Percentiles rank a stretch among this genome's conserved stretches.
These are phyloP conservation scores for Colletotrichum plurivorum DNA, from an alignment of 2,329 filamentous ascomycete species.

Conservation along the genomic window DNA sequence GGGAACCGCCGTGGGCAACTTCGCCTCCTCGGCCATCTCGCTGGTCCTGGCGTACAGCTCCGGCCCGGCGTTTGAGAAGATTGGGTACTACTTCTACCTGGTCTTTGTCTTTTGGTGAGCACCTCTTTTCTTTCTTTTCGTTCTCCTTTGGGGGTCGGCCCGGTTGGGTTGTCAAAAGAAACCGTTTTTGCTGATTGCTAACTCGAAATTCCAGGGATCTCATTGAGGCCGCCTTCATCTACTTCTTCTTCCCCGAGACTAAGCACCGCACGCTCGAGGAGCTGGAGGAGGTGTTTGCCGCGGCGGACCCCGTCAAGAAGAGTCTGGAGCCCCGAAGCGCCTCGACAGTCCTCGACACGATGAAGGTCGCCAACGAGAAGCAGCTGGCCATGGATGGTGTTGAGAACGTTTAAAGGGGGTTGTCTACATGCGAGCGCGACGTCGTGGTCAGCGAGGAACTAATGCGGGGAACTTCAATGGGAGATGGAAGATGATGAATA, in stretches of 20 bases:
- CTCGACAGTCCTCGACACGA: slow-evolving; percentile 54
- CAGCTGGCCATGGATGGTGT: slow-evolving; percentile 1
- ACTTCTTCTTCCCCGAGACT: slow-evolving; percentile 65
- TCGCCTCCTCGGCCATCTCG: slow-evolving; percentile 55
- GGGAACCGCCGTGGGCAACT: slow-evolving; percentile 60
- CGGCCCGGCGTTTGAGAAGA: slow-evolving; percentile 58
- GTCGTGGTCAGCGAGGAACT: too few species aligned
- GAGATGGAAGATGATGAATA: too few species aligned
- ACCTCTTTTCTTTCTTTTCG: too few species aligned
- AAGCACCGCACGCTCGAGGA: slow-evolving; percentile 68
- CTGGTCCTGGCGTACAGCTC: slow-evolving; percentile 60
- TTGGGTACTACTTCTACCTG: slow-evolving; percentile 61
- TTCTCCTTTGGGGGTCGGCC: background rate
- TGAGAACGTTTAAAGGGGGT: background rate
- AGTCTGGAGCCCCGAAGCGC: slow-evolving; percentile 57
- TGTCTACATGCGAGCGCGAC: too few species aligned
- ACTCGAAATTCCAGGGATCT: slow-evolving; percentile 46
- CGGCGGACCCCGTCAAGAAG: slow-evolving; percentile 61
- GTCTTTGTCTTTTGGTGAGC: slow-evolving; percentile 60
- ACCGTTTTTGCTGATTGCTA: background rate
- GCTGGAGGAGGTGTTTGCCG: slow-evolving; percentile 65
- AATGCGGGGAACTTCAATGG: too few species aligned
- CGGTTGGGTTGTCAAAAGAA: background rate
- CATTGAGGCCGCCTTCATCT: slow-evolving; percentile 59
- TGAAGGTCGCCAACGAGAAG: slow-evolving; percentile 38